Percentiles rank a stretch among this genome's conserved stretches.
Evolutionary conservation across 1,284 basidiomycete species (phyloP).

Genomic region (Cutaneotrichosporon curvatum): DNA sequence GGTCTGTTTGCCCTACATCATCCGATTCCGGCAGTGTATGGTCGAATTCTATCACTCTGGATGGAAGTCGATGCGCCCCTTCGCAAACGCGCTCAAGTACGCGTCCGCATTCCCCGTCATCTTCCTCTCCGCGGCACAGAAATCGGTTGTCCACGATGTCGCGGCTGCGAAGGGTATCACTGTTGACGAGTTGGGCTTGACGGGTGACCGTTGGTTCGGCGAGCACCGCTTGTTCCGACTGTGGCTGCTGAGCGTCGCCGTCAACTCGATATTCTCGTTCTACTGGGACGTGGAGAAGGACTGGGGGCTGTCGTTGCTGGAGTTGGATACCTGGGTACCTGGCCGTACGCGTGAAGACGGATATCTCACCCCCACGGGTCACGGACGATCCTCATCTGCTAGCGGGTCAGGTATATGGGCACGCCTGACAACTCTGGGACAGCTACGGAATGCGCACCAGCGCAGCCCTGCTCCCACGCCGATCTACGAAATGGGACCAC

Average conservation of each 20-base stretch:
- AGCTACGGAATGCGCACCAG: not conserved
- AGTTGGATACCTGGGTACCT: slow-evolving; percentile 45
- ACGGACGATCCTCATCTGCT: not conserved
- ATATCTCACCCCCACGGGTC: not conserved
- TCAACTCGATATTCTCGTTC: slow-evolving; percentile 93
- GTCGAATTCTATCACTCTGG: slow-evolving; percentile 69
- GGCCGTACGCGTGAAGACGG: not conserved
- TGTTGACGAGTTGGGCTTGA: slow-evolving; percentile 38
- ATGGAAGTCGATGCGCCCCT: slow-evolving; percentile 61
- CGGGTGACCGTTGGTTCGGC: slow-evolving; percentile 59
- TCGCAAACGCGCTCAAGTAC: slow-evolving; percentile 96
- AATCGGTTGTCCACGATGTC: slow-evolving; percentile 58
- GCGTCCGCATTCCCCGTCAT: slow-evolving; percentile 97
- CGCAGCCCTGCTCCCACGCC: slow-evolving; percentile 10
- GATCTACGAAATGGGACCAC: slow-evolving; percentile 2
- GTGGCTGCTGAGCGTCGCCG: slow-evolving; percentile 74
- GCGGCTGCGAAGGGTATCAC: slow-evolving; percentile 51
- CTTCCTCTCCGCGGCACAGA: slow-evolving; percentile 79
- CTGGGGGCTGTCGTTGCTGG: slow-evolving; percentile 83
- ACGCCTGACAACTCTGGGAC: no score
- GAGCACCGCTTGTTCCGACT: slow-evolving; percentile 71
- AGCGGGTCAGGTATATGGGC: no score
- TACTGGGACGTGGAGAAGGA: slow-evolving; percentile 99
- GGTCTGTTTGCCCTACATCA: slow-evolving; percentile 83
- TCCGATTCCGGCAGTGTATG: slow-evolving; percentile 89